A percentile compares a stretch with the other conserved stretches of the same genome.
Conservation (phyloP, 768 basidiomycete genomes). For the Grammothele lineata region DNA sequence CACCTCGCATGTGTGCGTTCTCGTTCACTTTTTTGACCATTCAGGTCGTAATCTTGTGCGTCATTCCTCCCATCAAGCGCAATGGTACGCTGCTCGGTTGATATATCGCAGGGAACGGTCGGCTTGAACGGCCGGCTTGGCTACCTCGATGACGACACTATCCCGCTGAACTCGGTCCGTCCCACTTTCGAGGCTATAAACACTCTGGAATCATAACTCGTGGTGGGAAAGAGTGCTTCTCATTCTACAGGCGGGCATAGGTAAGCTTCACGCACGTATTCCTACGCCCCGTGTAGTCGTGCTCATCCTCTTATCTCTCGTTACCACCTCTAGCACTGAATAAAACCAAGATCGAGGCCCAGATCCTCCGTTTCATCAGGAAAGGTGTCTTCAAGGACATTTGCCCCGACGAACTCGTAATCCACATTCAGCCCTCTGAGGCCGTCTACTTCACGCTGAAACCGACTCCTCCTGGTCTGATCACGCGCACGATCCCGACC, state of each 20-base stretch:
- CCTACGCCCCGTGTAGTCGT: slow-evolving; percentile 2
- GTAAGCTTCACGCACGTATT: slow-evolving; percentile 33
- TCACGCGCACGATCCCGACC: slow-evolving; percentile 86
- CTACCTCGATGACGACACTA: slow-evolving; percentile 94
- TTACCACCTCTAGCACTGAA: slow-evolving; percentile 88
- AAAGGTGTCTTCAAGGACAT: slow-evolving; percentile 97
- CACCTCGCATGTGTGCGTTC: slow-evolving; percentile 9
- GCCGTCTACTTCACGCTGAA: slow-evolving; percentile 97
- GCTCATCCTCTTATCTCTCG: slow-evolving; percentile 12
- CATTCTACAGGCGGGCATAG: slow-evolving; percentile 97
- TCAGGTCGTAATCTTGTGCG: slow-evolving; percentile 93
- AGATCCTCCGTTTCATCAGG: slow-evolving; percentile 96
- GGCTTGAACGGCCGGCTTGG: slow-evolving; percentile 99
- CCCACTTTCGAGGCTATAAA: slow-evolving; percentile 92
- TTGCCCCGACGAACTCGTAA: slow-evolving; percentile 93
- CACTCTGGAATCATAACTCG: slow-evolving; percentile 89
- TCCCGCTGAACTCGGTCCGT: slow-evolving; percentile 87
- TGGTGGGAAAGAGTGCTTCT: slow-evolving; percentile 99
- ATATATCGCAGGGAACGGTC: slow-evolving; percentile 79
- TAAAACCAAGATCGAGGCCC: slow-evolving; percentile 97
- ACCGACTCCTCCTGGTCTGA: slow-evolving; percentile 87
- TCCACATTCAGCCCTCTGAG: slow-evolving; percentile 95
- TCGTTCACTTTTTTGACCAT: slow-evolving; percentile 14
- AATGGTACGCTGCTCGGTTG: slow-evolving; percentile 90
- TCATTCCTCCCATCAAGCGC: slow-evolving; percentile 76